These are phyloP conservation scores for Penicillium simplicissimum DNA, from an alignment of 495 filamentous ascomycete genomes.

Conservation along the genomic window DNA sequence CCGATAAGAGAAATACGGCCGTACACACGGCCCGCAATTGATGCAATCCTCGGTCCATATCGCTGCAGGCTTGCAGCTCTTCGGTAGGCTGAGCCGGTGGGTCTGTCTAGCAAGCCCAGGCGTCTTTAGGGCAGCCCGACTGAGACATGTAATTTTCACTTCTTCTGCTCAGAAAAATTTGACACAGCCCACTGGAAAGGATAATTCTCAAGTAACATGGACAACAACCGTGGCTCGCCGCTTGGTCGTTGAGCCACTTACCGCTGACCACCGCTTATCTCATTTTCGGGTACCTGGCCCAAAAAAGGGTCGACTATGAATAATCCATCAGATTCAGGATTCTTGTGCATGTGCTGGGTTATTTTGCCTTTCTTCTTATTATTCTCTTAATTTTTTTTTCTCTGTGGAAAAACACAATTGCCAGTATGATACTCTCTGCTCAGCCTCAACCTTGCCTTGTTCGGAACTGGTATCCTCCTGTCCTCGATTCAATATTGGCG, in stretches of 20 bases:
- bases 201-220: background rate
- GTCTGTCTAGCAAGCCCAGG: background rate
- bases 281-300: background rate
- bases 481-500: background rate
- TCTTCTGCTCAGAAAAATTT: background rate
- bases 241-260: background rate
- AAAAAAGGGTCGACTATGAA: too few relatives aligned
- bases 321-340: too few relatives aligned
- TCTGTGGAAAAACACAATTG: background rate
- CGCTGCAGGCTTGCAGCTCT: background rate
- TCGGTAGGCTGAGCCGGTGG: constrained; percentile 9
- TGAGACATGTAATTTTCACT: constrained; percentile 11
- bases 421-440: background rate
- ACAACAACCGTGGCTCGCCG: background rate
- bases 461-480: background rate
- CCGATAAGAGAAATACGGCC: constrained; percentile 12
- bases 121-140: background rate
- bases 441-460: background rate
- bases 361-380: background rate
- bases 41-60: constrained; percentile 5
- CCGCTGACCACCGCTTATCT: background rate
- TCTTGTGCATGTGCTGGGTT: background rate
- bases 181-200: background rate
- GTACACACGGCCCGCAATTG: constrained; percentile 4
- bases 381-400: too few relatives aligned